Base-by-base conservation (phyloP, 352 stramenopile species). In the Pythium monospermum region DNA sequence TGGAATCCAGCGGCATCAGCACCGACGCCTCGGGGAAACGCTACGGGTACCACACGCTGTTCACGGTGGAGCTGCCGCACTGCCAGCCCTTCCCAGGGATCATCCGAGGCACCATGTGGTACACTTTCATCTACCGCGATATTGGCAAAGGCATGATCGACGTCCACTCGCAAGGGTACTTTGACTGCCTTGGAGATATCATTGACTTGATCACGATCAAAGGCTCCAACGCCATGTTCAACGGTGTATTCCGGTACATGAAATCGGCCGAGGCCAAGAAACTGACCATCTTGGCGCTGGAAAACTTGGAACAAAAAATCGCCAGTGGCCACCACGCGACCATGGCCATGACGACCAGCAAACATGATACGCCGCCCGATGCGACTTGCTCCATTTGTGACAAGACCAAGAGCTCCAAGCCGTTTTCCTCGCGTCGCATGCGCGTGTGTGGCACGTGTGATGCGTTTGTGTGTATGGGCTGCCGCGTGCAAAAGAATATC, bases 231-330 rank as follows among this genome's bases (percentile, higher is more conserved):
- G 61, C 64, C 27, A 75, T 76, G 35, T 64, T 79, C 48, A 50
- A 36, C 4, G 60, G 53, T 0, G 48, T 78, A 4, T 61, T 72
- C 26, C 56, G 61, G 28, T 65, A 58, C 3, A 71, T 81, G 8
- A 46, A 53, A 2, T 80, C 68, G 21, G 69, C 73, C 0, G 64
- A 81, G 32, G 73, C 73, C 44, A 83, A 83, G 62, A 81, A 76
- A 43, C 53, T 83, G 13, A 79, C 70, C 46, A 44, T 80, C 18
- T 35, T 83, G n/a, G 50, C 69, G 4, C 41, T 50, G 13, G 39
- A 49, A 25, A 50, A 30, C 16, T 21, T 49, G 53, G 61, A 35
- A 39, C 58, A 40, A 57, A 67, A 38, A 8, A 40, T 30, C 37
- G 39, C 12, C 15, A 47, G 25, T 26, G 45, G 51, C 25, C 15